Percentiles rank a stretch among this genome's conserved stretches.
phyloP scores from a whole-genome alignment of 352 stramenopile genomes.

The Globisporangium orthogonon region DNA sequence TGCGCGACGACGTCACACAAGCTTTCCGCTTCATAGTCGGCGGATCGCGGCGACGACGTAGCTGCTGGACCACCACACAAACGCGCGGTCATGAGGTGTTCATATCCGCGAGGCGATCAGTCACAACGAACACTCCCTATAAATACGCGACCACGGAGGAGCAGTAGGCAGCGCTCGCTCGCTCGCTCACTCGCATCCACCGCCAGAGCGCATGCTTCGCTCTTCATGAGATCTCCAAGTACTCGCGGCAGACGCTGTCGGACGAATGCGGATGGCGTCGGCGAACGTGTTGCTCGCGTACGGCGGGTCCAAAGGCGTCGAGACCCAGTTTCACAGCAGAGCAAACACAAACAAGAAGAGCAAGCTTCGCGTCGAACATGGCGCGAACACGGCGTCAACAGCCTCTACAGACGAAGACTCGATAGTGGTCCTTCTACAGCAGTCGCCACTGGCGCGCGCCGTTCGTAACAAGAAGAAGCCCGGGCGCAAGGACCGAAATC shows the following conservation, averaged over 20 bases:
- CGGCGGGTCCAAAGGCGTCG: not conserved
- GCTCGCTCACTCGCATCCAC: too few species aligned
- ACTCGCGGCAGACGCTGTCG: not conserved
- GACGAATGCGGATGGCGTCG: not conserved
- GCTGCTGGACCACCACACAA: not conserved
- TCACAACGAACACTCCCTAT: not conserved
- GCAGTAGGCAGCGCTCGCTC: too few species aligned
- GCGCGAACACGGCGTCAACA: not conserved
- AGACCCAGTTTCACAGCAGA: not conserved
- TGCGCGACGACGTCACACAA: conserved; percentile 18
- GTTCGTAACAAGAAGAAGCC: not conserved
- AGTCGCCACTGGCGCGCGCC: not conserved
- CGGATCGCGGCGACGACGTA: not conserved
- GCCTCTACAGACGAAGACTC: not conserved
- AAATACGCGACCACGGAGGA: not conserved
- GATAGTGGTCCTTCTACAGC: not conserved
- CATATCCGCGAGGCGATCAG: not conserved
- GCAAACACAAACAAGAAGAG: not conserved
- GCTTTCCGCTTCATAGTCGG: conserved; percentile 43
- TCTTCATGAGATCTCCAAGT: not conserved
- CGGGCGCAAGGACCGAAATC: not conserved
- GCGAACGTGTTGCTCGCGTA: not conserved
- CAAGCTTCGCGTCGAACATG: not conserved
- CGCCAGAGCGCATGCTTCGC: too few species aligned
- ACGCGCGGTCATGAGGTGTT: conserved; percentile 5